Evolutionary conservation across 2,329 filamentous ascomycete species (phyloP).

Genomic region (Pseudogymnoascus sp.): DNA sequence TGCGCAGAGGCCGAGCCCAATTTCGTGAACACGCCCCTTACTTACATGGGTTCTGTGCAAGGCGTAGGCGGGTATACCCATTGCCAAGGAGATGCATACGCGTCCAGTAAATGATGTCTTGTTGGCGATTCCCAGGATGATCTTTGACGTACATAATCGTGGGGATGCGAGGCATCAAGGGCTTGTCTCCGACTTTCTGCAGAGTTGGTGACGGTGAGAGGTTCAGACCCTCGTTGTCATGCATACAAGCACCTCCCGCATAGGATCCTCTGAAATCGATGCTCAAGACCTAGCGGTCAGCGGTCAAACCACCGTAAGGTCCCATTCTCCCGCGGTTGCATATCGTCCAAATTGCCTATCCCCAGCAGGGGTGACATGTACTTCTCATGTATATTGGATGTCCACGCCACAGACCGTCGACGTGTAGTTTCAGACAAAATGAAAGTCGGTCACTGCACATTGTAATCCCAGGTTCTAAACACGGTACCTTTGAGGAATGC

Average conservation of each 20-base stretch:
- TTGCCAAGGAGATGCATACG: slow-evolving; percentile 2
- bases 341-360: not conserved
- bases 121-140: not conserved
- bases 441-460: not conserved
- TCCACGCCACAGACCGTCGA: not conserved
- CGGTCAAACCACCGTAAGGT: slow-evolving; percentile 5
- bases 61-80: not conserved
- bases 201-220: slow-evolving; percentile 3
- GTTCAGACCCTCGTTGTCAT: not conserved
- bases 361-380: not conserved
- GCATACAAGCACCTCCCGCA: not conserved
- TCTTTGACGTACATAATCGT: not conserved
- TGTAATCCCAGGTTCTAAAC: not conserved
- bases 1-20: not conserved
- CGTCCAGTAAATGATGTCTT: slow-evolving; percentile 1
- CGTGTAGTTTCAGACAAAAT: slow-evolving; percentile 8
- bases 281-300: slow-evolving; percentile 1
- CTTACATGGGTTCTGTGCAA: not conserved
- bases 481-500: not conserved
- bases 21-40: not conserved
- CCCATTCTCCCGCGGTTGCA: not conserved
- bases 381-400: not conserved
- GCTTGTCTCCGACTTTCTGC: slow-evolving; percentile 7
- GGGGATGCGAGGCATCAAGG: not conserved
- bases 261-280: not conserved